Base-by-base conservation (phyloP, 1,284 basidiomycete genomes). In the Ganoderma boninense region DNA sequence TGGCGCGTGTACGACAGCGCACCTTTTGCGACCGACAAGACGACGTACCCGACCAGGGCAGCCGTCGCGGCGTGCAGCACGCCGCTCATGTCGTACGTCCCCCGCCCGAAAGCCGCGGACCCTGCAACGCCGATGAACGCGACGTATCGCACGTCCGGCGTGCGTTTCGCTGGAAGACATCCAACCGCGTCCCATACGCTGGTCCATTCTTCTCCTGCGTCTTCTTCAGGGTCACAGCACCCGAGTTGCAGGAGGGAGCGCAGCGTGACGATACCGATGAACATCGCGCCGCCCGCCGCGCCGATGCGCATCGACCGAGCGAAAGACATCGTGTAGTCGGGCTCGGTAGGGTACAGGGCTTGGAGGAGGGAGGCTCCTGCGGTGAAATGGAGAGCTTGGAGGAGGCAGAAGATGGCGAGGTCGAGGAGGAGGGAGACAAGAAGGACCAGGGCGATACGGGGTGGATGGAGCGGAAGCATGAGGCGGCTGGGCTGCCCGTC, bases 251-350 rank as follows among this genome's bases (percentile, higher is more conserved):
- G 29, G 29, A 57, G 32, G 26, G 54, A 57, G 54, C 54, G 54
- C 29, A 57, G 54, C 29, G 54, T 57, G 54, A 57, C 14, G 54
- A 56, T 5, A 5, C 14, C 29, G 6, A 57, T 7, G 54, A 32
- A 57, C 54, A 57, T 57, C 54, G 54, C 54, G 29, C 54, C 54
- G 29, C 54, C 54, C 20, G 54, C 54, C 6, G 54, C 54, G 16
- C 54, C 54, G 14, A 57, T 57, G 5, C 54, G 54, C 54, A 57
- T 29, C 29, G 54, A 57, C 29, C 54, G 29, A 16, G 29, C 54
- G 16, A 18, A 1, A 1, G 54, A 35, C 54, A 57, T 35, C 29
- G 54, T 6, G 54, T 57, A 57, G 29, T 57, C 54, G 16, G 54
- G 54, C 1, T 57, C 29, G 29, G 54, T 5, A 29, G 54, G 54